phyloP scores from a whole-genome alignment of 306 rosid species.

The Trifolium repens region DNA sequence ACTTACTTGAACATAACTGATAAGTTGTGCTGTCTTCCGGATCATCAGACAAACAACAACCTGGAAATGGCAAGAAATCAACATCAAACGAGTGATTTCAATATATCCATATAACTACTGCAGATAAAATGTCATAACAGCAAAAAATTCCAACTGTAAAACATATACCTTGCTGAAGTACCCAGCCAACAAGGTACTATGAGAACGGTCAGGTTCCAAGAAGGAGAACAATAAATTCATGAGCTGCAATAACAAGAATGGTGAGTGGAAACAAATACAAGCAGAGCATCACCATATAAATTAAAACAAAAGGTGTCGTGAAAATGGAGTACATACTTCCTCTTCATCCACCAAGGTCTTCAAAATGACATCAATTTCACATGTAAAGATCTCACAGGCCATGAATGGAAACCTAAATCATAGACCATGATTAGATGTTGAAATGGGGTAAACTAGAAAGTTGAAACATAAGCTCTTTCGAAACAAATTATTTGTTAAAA shows the following conservation, averaged over 20 bases:
- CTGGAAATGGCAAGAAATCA: slow-evolving; percentile 48
- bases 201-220: slow-evolving; percentile 82
- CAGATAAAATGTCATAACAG: slow-evolving; percentile 17
- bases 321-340: slow-evolving; percentile 61
- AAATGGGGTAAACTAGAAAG: neutral
- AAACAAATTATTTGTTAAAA: slow-evolving; percentile 23
- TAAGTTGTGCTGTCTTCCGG: slow-evolving; percentile 86
- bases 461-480: slow-evolving; percentile 4
- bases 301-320: slow-evolving; percentile 7
- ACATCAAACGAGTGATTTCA: slow-evolving; percentile 27
- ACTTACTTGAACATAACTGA: slow-evolving; percentile 96
- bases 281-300: slow-evolving; percentile 1
- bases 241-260: slow-evolving; percentile 62
- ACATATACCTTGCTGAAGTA: slow-evolving; percentile 91
- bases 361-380: slow-evolving; percentile 98
- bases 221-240: slow-evolving; percentile 92
- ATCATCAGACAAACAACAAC: slow-evolving; percentile 92
- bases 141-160: slow-evolving; percentile 30
- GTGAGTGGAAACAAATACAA: slow-evolving; percentile 26
- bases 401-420: slow-evolving; percentile 89
- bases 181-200: slow-evolving; percentile 82
- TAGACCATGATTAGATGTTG: slow-evolving; percentile 41
- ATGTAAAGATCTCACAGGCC: slow-evolving; percentile 91
- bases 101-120: slow-evolving; percentile 4
- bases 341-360: slow-evolving; percentile 97